phyloP scores from a whole-genome alignment of 495 filamentous ascomycete species.

The Neurospora sp. region DNA sequence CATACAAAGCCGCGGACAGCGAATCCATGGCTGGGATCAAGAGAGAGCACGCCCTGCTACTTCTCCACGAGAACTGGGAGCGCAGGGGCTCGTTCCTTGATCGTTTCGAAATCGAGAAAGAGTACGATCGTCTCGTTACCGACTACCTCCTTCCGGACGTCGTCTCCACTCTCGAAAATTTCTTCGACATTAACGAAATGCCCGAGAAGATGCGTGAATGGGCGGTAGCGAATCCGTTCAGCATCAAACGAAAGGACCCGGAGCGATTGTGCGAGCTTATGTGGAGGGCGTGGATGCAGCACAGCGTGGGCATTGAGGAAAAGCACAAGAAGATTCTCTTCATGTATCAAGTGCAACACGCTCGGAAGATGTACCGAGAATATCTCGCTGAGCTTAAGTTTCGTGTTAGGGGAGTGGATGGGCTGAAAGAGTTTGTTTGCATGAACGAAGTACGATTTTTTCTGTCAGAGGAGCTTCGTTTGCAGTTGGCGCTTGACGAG shows the following conservation, averaged over 20 bases:
- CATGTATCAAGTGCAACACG: not conserved
- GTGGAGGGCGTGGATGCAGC: not conserved
- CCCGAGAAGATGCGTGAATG: not conserved
- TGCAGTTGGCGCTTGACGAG: not conserved
- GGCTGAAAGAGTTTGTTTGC: not conserved
- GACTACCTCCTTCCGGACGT: not conserved
- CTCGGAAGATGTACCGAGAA: not conserved
- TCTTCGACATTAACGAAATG: not conserved
- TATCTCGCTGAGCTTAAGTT: not conserved
- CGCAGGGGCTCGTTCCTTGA: not conserved
- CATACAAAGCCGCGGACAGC: not conserved
- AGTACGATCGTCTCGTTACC: not conserved
- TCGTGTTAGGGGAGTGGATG: not conserved
- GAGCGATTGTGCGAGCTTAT: not conserved
- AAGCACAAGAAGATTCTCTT: not conserved
- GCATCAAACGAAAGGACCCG: not conserved
- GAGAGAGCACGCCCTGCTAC: not conserved
- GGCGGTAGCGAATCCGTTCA: not conserved
- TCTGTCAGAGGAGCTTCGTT: not conserved
- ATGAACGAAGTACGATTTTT: not conserved
- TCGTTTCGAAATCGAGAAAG: not conserved
- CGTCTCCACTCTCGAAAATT: not conserved
- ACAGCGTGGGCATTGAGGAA: not conserved
- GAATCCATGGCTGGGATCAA: not conserved
- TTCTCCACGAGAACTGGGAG: not conserved